Conservation (phyloP, 306 rosid species). For the Inga laurina region DNA sequence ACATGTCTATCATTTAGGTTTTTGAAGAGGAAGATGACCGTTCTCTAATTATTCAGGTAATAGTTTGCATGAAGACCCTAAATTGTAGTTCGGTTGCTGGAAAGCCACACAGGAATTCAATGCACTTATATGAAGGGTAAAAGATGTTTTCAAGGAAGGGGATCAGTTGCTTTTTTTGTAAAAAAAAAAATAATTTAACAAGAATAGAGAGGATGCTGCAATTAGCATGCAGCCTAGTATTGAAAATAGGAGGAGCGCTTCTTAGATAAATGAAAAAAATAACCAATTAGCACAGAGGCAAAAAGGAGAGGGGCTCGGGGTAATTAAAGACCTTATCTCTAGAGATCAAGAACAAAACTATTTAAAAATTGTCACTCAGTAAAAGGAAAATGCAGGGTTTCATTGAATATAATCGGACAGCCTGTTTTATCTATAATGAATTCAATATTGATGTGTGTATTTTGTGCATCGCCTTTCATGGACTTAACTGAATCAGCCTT, state of each 20-base stretch:
- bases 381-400: background rate
- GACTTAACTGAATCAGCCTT: background rate
- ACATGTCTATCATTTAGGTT: background rate
- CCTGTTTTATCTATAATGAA: conserved; percentile 2
- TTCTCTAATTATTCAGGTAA: background rate
- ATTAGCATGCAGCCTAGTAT: background rate
- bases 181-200: too few species aligned
- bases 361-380: background rate
- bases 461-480: conserved; percentile 1
- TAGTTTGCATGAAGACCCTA: background rate
- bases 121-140: background rate
- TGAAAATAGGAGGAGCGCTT: conserved; percentile 6
- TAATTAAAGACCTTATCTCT: background rate
- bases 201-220: background rate
- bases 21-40: background rate
- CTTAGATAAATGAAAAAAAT: background rate
- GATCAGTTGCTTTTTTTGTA: background rate
- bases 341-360: background rate
- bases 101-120: background rate
- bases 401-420: background rate
- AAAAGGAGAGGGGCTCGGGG: background rate
- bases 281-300: background rate
- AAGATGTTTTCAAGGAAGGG: background rate
- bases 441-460: background rate
- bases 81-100: background rate